Evolutionary conservation across 2,329 filamentous ascomycete genomes (phyloP), one percentile per base, ranked within the genome.

Genomic region (Furcasterigmium furcatum): DNA sequence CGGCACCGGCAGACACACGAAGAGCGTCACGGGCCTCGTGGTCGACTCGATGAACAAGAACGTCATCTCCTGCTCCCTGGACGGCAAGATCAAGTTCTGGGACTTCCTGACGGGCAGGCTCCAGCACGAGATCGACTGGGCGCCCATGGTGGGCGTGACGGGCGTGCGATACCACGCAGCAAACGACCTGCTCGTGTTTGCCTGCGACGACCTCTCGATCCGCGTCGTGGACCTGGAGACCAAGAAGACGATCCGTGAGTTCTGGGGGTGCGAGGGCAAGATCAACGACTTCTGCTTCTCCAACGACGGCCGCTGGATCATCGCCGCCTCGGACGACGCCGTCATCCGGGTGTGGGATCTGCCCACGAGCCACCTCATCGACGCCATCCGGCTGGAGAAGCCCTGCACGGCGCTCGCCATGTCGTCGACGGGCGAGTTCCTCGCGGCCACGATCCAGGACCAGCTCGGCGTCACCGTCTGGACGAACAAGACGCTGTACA

Each of bases 21-120:
- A 85, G 57, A 77, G 88, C 2, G 82, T 99, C 5, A 96, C 92
- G 2, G 95, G 94, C 2, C 72, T 99, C 34, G 77, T 89, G 20
- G 82, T 97, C 14, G 92, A 99, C 67, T 85, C 83, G n/a, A 76
- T 97, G 63, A 96, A 96, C 66, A 88, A 85, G 52, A 82, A 79
- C 16, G 76, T 97, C 41, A 82, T 96, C 36, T 95, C 91, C 49
- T 95, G 91, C 61, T 87, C 89, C 2, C 70, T 91, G 13, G 94
- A 99, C 64, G 94, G 94, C 25, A 95, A 87, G 64, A 78, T 97
- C 57, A 97, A 96, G 71, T 97, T 99, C 62, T 99, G 95, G 95
- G 88, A 95, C 53, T 95, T 99, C 52, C 67, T 83, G n/a, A 89
- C 87, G 0, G 94, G 92, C 8, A 79, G 82, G 38, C 75, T 97